Conservation (phyloP, 2,329 filamentous ascomycete genomes). For the Xylariales sp. region DNA sequence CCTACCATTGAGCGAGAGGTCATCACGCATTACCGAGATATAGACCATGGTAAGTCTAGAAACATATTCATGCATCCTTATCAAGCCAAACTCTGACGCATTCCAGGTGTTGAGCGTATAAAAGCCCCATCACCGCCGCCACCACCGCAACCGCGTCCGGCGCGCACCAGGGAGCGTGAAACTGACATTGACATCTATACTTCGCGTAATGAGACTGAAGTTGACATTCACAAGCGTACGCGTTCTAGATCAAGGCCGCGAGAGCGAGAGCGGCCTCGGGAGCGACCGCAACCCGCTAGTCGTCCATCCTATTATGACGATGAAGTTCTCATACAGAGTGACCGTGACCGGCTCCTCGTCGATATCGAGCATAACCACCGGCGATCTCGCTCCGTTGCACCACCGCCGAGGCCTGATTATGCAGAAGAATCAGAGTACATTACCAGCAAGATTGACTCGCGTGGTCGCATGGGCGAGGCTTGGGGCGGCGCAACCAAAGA, state of each 20-base stretch:
- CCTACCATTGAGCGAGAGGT: slow-evolving; percentile 84
- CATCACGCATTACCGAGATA: slow-evolving; percentile 81
- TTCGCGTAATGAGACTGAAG: slow-evolving; percentile 49
- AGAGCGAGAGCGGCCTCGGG: slow-evolving; percentile 25
- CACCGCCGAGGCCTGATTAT: slow-evolving; percentile 43
- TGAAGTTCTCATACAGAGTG: slow-evolving; percentile 61
- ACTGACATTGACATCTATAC: slow-evolving; percentile 60
- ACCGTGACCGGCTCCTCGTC: slow-evolving; percentile 43
- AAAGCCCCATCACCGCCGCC: slow-evolving; percentile 36
- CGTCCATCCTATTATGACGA: slow-evolving; percentile 40
- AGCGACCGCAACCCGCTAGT: slow-evolving; percentile 22
- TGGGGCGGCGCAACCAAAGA: slow-evolving; percentile 68
- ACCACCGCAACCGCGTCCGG: slow-evolving; percentile 45
- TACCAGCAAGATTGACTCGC: slow-evolving; percentile 48
- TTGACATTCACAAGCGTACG: slow-evolving; percentile 48
- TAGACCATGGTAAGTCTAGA: slow-evolving; percentile 71
- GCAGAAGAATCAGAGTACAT: slow-evolving; percentile 64
- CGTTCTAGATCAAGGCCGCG: slow-evolving; percentile 31
- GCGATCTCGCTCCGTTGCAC: slow-evolving; percentile 48
- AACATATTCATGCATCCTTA: slow-evolving; percentile 7
- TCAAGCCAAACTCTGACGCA: slow-evolving; percentile 2
- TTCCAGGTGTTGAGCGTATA: slow-evolving; percentile 40
- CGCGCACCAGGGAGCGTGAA: slow-evolving; percentile 45
- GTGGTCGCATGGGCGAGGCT: slow-evolving; percentile 68
- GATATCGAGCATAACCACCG: slow-evolving; percentile 35